These are phyloP conservation scores for Durusdinium trenchii DNA, from an alignment of 73 alveolate species.

Conservation along the genomic window DNA sequence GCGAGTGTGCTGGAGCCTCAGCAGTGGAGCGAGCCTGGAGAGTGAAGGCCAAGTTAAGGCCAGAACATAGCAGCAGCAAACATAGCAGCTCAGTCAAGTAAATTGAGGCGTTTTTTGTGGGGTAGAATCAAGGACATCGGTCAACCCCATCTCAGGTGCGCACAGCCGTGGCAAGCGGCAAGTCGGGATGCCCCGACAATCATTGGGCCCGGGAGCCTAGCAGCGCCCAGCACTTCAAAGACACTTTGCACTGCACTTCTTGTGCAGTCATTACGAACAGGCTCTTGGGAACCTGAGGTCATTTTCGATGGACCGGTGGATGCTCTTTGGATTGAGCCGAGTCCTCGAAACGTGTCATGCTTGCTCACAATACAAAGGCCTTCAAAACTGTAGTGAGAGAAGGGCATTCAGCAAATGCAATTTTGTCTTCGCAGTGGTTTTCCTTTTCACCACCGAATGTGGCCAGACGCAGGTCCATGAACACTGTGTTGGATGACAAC, in stretches of 20 bases:
- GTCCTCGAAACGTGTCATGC: not conserved
- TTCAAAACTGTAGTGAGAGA: too few relatives aligned
- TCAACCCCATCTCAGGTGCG: slow-evolving; percentile 25
- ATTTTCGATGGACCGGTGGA: slow-evolving; percentile 99
- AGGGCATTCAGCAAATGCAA: too few relatives aligned
- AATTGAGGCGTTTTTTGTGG: too few relatives aligned
- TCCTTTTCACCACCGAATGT: too few relatives aligned
- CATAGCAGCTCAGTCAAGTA: too few relatives aligned
- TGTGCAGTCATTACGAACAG: not conserved
- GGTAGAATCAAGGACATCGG: too few relatives aligned
- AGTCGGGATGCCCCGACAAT: slow-evolving; percentile 77
- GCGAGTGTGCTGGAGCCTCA: slow-evolving; percentile 56
- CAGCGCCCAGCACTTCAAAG: not conserved
- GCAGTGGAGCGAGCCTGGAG: not conserved
- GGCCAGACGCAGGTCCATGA: slow-evolving; percentile 99
- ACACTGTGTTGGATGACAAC: slow-evolving; percentile 99
- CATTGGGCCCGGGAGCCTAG: slow-evolving; percentile 33
- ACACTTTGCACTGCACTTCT: not conserved
- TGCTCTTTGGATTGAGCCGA: slow-evolving; percentile 99
- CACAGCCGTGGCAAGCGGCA: slow-evolving; percentile 95
- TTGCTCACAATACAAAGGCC: too few relatives aligned
- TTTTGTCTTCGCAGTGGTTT: too few relatives aligned
- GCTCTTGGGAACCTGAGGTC: not conserved
- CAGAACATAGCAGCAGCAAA: too few relatives aligned
- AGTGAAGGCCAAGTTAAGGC: too few relatives aligned